Evolutionary conservation across 192 early-diverging fungal genomes (phyloP).

Genomic region (Allomyces macrogynus): DNA sequence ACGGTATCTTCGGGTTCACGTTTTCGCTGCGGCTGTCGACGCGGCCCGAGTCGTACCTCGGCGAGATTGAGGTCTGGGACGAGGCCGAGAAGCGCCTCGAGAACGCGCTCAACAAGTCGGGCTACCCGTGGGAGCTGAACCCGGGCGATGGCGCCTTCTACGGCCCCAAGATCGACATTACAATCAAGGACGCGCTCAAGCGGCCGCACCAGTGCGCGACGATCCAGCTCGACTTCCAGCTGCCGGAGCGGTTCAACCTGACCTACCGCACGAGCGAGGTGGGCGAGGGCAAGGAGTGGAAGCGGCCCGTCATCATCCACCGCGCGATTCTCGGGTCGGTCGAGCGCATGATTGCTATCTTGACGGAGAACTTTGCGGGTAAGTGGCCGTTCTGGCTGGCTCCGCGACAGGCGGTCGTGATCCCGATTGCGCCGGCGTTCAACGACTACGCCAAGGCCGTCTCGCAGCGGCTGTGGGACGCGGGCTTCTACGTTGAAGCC

Average conservation of each 20-base stretch:
- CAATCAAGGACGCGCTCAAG: conserved; percentile 75
- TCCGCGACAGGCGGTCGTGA: conserved; percentile 32
- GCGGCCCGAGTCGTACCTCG: conserved; percentile 88
- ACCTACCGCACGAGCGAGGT: conserved; percentile 56
- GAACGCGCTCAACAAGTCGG: conserved; percentile 59
- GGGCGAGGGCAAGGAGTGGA: conserved; percentile 20
- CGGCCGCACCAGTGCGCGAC: conserved; percentile 92
- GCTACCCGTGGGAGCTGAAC: conserved; percentile 66
- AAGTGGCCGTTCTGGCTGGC: conserved; percentile 97
- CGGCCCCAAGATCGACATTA: conserved; percentile 99
- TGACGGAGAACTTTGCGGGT: conserved; percentile 88
- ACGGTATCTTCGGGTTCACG: conserved; percentile 84
- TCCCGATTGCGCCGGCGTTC: conserved; percentile 64
- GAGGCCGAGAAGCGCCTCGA: conserved; percentile 65
- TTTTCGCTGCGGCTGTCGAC: conserved; percentile 85
- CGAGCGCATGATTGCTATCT: conserved; percentile 85
- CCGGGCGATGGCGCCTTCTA: conserved; percentile 97
- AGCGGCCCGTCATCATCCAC: conserved; percentile 95
- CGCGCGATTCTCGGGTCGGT: conserved; percentile 92
- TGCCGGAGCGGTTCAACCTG: conserved; percentile 83
- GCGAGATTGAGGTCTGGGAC: conserved; percentile 77
- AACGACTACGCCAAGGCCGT: conserved; percentile 69
- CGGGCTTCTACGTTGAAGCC: conserved; percentile 65
- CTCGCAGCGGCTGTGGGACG: conserved; percentile 36
- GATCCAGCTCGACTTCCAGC: conserved; percentile 94